Conservation (phyloP, 345 rosid genomes). For the Citrus maxima region DNA sequence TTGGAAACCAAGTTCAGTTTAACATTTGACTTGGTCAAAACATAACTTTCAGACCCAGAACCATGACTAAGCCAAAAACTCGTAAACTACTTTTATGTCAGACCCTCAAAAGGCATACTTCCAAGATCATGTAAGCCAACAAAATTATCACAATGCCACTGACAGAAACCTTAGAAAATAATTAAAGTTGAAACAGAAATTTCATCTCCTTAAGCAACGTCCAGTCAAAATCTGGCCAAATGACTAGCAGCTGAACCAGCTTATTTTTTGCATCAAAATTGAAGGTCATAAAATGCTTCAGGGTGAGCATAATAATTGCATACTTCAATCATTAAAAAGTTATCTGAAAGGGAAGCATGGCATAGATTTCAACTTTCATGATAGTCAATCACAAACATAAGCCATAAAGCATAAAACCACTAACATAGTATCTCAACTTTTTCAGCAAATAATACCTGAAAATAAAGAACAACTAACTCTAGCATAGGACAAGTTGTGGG, state of each 20-base stretch:
- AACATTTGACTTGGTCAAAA: not conserved
- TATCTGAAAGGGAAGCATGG: not conserved
- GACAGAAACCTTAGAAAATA: not conserved
- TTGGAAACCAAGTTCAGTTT: not conserved
- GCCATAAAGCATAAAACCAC: not conserved
- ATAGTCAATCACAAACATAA: not conserved
- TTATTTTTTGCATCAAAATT: not conserved
- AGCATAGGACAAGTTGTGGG: slow-evolving; percentile 59
- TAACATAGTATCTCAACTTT: not conserved
- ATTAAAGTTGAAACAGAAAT: not conserved
- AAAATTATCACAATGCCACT: not conserved
- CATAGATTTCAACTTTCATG: not conserved
- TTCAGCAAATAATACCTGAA: slow-evolving; percentile 55
- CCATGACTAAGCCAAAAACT: not conserved
- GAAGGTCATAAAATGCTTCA: not conserved
- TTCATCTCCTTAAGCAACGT: not conserved
- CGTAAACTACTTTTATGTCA: not conserved
- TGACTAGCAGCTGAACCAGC: not conserved
- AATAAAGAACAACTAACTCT: slow-evolving; percentile 53
- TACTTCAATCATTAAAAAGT: not conserved
- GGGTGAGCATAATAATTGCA: not conserved
- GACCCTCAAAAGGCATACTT: not conserved
- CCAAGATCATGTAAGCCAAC: not conserved
- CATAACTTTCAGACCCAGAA: not conserved
- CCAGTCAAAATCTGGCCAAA: not conserved